Base-by-base conservation (phyloP, 2,329 filamentous ascomycete genomes). In the Nemania sp. region DNA sequence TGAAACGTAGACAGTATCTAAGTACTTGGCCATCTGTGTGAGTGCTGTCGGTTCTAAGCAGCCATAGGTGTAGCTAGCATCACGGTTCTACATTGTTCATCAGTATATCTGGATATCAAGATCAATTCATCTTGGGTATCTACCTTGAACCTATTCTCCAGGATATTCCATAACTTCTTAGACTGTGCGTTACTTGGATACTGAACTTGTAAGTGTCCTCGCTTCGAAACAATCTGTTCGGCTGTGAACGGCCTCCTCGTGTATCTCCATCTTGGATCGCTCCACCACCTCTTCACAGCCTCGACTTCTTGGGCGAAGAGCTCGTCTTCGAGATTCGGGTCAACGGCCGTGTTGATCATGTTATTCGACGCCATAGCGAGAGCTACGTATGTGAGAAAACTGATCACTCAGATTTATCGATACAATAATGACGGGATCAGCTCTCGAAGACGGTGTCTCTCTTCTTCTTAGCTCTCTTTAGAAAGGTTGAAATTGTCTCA, bases 11-110 rank as follows among this genome's bases (percentile, higher is more conserved):
- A 99, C 90, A 28, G 94, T 99, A 71, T 99, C 94, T 59, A 99
- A 82, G 74, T 95, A 97, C 76, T 97, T 96, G 66, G 93, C 93
- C 94, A 99, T 99, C 75, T 99, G 94, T 23, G 94, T 97, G 71
- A 99, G 83, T 90, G 97, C 97, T 52, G 96, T 96, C 9, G 94
- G 94, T 71, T 99, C 94, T 61, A 99, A 81, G 76, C 94, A 97
- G 68, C 94, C 94, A 71, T 97, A 99, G 53, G 94, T 99, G 78
- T 88, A 96, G 75, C 90, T 95, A 42, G 90, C 90, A 68, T 94
- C 89, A 66, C 85, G 84, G 69, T 82, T 89, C 90, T 96, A 64
- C 54, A 12, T 20, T 6, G n/a, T 3, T 15, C 19, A 39, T 57
- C 24, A 60, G 50, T 28, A 41, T 20, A 41, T 17, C 46, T 19